Evolutionary conservation across 768 basidiomycete genomes (phyloP).

Genomic region (Suillus alpinus): DNA sequence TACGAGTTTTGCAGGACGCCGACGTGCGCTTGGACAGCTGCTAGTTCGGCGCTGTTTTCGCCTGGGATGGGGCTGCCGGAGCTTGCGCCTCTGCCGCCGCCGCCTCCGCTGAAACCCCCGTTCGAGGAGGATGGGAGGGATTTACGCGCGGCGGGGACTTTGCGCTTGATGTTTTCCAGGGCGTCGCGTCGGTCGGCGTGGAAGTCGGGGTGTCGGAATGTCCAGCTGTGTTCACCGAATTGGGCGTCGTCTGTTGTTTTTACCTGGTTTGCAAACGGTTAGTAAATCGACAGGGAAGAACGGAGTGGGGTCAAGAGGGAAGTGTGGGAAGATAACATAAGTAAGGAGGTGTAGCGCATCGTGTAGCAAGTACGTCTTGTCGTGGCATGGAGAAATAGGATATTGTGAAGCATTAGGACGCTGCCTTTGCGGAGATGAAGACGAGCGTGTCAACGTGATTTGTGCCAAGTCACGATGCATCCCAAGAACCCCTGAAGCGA

Average conservation of each 20-base stretch:
- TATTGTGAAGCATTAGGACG: neutral
- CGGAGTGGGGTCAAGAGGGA: neutral
- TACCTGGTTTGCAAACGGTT: slow-evolving; percentile 36
- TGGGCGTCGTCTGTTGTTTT: slow-evolving; percentile 84
- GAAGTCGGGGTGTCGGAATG: slow-evolving; percentile 52
- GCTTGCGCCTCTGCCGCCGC: neutral
- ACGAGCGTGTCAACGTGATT: neutral
- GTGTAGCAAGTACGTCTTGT: neutral
- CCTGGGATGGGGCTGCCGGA: slow-evolving; percentile 8
- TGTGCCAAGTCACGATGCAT: neutral
- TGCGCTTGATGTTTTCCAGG: slow-evolving; percentile 67
- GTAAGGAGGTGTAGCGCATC: neutral
- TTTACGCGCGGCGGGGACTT: slow-evolving; percentile 42
- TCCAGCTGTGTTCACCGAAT: slow-evolving; percentile 60
- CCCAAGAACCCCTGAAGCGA: neutral
- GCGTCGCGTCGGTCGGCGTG: slow-evolving; percentile 50
- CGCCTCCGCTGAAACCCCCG: neutral
- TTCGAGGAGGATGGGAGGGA: slow-evolving; percentile 21
- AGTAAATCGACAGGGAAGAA: neutral
- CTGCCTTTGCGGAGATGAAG: neutral
- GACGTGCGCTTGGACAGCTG: slow-evolving; percentile 27
- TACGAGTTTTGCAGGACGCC: slow-evolving; percentile 29
- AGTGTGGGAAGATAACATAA: neutral
- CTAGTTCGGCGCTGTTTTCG: slow-evolving; percentile 18
- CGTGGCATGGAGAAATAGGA: neutral